phyloP scores from a whole-genome alignment of 352 stramenopile species.

The Globisporangium iwayamae region DNA sequence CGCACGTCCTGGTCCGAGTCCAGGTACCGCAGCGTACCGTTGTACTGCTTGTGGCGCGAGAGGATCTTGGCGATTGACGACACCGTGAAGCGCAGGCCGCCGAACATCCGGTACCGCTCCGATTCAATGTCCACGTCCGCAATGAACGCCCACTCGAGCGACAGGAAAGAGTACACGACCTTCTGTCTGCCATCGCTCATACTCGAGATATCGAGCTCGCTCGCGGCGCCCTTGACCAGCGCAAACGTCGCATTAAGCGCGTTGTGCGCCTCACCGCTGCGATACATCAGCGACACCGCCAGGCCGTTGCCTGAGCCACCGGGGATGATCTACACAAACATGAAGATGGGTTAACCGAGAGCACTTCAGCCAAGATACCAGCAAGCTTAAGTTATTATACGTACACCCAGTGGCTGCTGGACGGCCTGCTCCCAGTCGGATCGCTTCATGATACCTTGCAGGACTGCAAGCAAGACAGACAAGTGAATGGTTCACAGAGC shows the following conservation, averaged over 20 bases:
- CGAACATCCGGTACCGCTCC: conserved; percentile 56
- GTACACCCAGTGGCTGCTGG: conserved; percentile 44
- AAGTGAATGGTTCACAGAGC: background rate
- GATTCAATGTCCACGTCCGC: conserved; percentile 76
- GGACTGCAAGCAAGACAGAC: conserved; percentile 25
- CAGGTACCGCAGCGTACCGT: conserved; percentile 39
- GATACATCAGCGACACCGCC: conserved; percentile 41
- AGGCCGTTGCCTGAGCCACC: conserved; percentile 66
- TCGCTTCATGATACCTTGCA: conserved; percentile 66
- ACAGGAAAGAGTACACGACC: conserved; percentile 76
- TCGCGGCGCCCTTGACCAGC: conserved; percentile 56
- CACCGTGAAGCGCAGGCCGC: conserved; percentile 54
- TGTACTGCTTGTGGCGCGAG: conserved; percentile 32
- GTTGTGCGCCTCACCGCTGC: conserved; percentile 39
- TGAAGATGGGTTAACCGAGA: background rate
- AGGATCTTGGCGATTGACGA: conserved; percentile 38
- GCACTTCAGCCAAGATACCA: background rate
- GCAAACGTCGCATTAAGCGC: conserved; percentile 54
- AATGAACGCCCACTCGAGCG: conserved; percentile 82
- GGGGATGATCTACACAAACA: conserved; percentile 29
- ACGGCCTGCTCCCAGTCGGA: conserved; percentile 55
- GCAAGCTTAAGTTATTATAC: background rate
- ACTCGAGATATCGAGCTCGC: conserved; percentile 64
- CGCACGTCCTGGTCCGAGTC: conserved; percentile 25
- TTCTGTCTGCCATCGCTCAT: conserved; percentile 41